Conservation (phyloP, 495 filamentous ascomycete species). For the Penicilliopsis zonata region DNA sequence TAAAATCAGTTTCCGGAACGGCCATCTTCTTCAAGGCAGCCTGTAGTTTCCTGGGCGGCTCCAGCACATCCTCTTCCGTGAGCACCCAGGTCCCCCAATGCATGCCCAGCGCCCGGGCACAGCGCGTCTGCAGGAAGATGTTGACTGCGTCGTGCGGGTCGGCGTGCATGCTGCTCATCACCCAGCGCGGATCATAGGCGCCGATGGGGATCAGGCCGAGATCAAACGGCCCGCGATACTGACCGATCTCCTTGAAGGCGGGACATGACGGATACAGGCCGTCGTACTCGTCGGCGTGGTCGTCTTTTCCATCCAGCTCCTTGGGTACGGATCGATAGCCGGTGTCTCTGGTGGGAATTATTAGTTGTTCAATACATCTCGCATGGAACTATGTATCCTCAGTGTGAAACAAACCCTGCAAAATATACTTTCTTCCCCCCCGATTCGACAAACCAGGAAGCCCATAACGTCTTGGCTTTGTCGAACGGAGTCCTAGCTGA, state of each 20-base stretch:
- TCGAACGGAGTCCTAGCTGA: slow-evolving; percentile 59
- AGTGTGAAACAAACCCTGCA: too few relatives aligned
- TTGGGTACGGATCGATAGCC: slow-evolving; percentile 78
- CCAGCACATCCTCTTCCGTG: slow-evolving; percentile 73
- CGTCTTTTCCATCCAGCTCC: slow-evolving; percentile 52
- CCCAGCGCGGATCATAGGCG: slow-evolving; percentile 69
- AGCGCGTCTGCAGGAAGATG: slow-evolving; percentile 82
- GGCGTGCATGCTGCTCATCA: slow-evolving; percentile 73
- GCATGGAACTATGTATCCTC: too few relatives aligned
- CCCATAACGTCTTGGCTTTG: slow-evolving; percentile 68
- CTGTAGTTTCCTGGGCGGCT: slow-evolving; percentile 67
- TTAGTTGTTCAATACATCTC: too few relatives aligned
- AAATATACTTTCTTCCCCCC: slow-evolving; percentile 41
- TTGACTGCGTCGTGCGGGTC: slow-evolving; percentile 82
- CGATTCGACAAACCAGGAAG: slow-evolving; percentile 70
- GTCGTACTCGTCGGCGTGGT: slow-evolving; percentile 58
- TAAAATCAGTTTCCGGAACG: slow-evolving; percentile 67
- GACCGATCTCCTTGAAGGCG: slow-evolving; percentile 78
- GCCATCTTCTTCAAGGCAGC: slow-evolving; percentile 61
- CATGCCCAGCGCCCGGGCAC: slow-evolving; percentile 73
- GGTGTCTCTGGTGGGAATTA: slow-evolving; percentile 39
- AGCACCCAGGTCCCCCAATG: slow-evolving; percentile 94
- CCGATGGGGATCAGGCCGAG: slow-evolving; percentile 92
- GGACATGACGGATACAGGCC: slow-evolving; percentile 75
- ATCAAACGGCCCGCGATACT: slow-evolving; percentile 77